phyloP scores from a whole-genome alignment of 164 flowering plant species.

The Saururus chinensis region DNA sequence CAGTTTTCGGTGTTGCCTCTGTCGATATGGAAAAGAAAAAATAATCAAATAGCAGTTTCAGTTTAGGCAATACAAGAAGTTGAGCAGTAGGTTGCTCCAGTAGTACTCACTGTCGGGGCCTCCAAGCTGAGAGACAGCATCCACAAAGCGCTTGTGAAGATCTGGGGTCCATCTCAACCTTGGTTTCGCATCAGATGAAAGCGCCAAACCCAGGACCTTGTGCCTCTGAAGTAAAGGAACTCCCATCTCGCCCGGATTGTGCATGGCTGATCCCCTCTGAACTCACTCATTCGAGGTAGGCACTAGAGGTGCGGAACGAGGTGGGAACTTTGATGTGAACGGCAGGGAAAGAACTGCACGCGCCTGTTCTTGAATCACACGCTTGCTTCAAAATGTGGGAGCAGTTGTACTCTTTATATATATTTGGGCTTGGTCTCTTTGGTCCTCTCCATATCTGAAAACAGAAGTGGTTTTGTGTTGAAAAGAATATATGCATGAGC shows the following conservation, averaged over 20 bases:
- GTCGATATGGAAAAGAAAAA: constrained; percentile 19
- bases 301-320: not conserved
- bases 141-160: constrained; percentile 65
- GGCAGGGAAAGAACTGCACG: constrained; percentile 6
- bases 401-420: constrained; percentile 33
- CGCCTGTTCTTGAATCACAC: constrained; percentile 10
- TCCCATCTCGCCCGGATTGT: constrained; percentile 11
- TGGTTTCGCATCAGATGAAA: constrained; percentile 81
- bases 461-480: constrained; percentile 53
- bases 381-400: constrained; percentile 18
- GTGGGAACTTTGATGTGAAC: not conserved
- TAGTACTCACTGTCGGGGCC: constrained; percentile 51
- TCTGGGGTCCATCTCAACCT: constrained; percentile 83
- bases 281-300: constrained; percentile 20
- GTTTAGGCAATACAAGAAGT: not conserved
- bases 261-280: constrained; percentile 15
- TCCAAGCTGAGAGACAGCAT: constrained; percentile 58
- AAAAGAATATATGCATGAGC: constrained; percentile 87
- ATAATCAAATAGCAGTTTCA: constrained; percentile 2
- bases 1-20: constrained; percentile 92
- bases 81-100: not conserved
- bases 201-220: constrained; percentile 42
- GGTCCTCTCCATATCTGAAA: constrained; percentile 55
- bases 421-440: constrained; percentile 30
- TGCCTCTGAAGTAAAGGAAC: constrained; percentile 1